Conservation (phyloP, 2,329 filamentous ascomycete genomes). For the Bertia moriformis region DNA sequence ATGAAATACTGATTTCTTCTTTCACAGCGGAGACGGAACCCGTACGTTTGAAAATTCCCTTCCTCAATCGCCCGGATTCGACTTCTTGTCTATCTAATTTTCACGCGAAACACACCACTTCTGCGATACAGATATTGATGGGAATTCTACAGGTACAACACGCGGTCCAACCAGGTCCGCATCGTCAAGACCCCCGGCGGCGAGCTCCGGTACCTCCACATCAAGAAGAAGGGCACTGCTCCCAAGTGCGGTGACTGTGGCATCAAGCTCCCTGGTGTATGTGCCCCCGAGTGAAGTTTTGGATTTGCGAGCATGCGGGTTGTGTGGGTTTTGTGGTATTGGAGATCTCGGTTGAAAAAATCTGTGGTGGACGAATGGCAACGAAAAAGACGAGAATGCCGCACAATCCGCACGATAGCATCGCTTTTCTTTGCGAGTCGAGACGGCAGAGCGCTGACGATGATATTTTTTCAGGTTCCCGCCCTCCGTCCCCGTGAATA, state of each 20-base stretch:
- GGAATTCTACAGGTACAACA: constrained; percentile 67
- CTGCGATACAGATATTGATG: neutral
- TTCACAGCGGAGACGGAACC: neutral
- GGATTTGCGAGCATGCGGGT: neutral
- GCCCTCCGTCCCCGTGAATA: constrained; percentile 98
- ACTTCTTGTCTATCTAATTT: neutral
- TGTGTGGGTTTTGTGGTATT: neutral
- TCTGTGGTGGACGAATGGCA: too few species aligned
- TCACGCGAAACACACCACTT: too few species aligned
- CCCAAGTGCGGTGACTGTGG: constrained; percentile 99
- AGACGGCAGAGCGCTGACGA: constrained; percentile 16
- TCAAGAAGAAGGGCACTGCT: constrained; percentile 97
- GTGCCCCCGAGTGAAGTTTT: constrained; percentile 24
- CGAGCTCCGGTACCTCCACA: constrained; percentile 89
- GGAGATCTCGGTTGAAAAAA: neutral
- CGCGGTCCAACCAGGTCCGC: constrained; percentile 89
- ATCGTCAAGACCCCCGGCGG: constrained; percentile 93
- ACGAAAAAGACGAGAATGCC: too few species aligned
- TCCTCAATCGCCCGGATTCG: neutral
- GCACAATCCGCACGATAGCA: too few species aligned
- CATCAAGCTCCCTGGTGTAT: constrained; percentile 92
- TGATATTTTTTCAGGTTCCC: constrained; percentile 48
- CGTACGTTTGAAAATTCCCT: constrained; percentile 1
- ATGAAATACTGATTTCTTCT: neutral
- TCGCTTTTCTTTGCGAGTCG: too few species aligned